Evolutionary conservation across 1,139 yeast genomes (phyloP), one percentile per base, ranked within the genome.

Genomic region (Saccharomyces hybrid): DNA sequence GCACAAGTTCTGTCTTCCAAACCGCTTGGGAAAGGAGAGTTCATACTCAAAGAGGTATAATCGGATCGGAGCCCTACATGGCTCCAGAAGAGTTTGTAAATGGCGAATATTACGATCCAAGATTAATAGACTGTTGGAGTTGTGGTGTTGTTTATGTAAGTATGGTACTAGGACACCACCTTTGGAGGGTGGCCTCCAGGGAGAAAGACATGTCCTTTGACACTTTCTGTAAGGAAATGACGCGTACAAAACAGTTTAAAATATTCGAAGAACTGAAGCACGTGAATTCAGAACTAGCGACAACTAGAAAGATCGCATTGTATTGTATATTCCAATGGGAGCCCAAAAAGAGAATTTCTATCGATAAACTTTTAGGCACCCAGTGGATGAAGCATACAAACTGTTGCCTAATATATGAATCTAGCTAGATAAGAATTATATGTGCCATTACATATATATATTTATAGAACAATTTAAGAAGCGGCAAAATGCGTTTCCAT

Each of bases 61-160:
- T 79, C 64, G 97, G 97, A 2, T 86, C 87, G 2, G 86, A 80
- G 58, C 85, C 89, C 1, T 84, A 83, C 67, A 83, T 84, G 67
- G 81, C 88, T 0, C 90, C 90, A 0, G 90, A 84, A 63, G 88
- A 84, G 64, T 81, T 77, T 60, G 54, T 56, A 2, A 63, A 65
- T 3, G 66, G 68, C 9, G 66, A 65, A 16, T 78, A 77, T 38
- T 82, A 81, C 62, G 86, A 84, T 53, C 79, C 86, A 27, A 67
- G 82, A 57, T 70, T 76, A 47, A 84, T 82, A 52, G 90, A 84
- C 66, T 77, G 81, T 55, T 84, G 89, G 90, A 81, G 88, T 3
- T 70, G 82, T 50, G 91, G 88, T 47, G 75, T 84, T 1, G 73
- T 84, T 4, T 79, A 78, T 60, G 65, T 79, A 65, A 77, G 75